phyloP scores from a whole-genome alignment of 1,284 basidiomycete genomes.

The Ustilago sp. region DNA sequence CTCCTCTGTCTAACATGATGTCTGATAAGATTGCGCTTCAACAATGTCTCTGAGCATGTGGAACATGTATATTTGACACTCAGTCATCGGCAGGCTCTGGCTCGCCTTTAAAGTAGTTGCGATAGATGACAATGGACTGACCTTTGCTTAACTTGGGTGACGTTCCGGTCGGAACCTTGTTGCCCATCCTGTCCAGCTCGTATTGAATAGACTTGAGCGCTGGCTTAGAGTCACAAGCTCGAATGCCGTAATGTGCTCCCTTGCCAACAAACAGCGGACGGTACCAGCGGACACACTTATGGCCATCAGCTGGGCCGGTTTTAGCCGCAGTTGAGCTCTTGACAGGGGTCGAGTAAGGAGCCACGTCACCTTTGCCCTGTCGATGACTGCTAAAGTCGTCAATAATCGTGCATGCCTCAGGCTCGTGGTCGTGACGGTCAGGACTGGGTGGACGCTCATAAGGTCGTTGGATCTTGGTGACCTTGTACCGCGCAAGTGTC shows the following conservation, averaged over 20 bases:
- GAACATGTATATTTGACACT: not conserved
- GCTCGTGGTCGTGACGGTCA: conserved; percentile 48
- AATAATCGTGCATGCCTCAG: conserved; percentile 44
- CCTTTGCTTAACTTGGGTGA: conserved; percentile 47
- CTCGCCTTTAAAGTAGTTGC: conserved; percentile 52
- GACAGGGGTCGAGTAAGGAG: conserved; percentile 36
- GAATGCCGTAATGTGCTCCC: conserved; percentile 37
- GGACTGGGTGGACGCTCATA: conserved; percentile 50
- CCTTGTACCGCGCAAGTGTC: conserved; percentile 45
- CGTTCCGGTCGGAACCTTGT: conserved; percentile 37
- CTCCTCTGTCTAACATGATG: not conserved
- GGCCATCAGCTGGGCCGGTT: not conserved
- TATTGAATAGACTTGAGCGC: conserved; percentile 46
- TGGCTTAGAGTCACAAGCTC: conserved; percentile 18
- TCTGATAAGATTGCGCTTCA: not conserved
- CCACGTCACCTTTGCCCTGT: conserved; percentile 38
- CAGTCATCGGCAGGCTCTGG: conserved; percentile 44
- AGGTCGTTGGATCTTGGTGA: conserved; percentile 45
- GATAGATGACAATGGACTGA: conserved; percentile 42
- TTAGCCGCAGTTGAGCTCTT: conserved; percentile 4
- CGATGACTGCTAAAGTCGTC: conserved; percentile 42
- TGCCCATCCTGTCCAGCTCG: conserved; percentile 39
- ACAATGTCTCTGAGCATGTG: not conserved
- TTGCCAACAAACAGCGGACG: conserved; percentile 45
- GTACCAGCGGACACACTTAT: conserved; percentile 45